These are phyloP conservation scores for Xylariaceae sp. DNA, from an alignment of 2,329 filamentous ascomycete genomes.

Conservation along the genomic window DNA sequence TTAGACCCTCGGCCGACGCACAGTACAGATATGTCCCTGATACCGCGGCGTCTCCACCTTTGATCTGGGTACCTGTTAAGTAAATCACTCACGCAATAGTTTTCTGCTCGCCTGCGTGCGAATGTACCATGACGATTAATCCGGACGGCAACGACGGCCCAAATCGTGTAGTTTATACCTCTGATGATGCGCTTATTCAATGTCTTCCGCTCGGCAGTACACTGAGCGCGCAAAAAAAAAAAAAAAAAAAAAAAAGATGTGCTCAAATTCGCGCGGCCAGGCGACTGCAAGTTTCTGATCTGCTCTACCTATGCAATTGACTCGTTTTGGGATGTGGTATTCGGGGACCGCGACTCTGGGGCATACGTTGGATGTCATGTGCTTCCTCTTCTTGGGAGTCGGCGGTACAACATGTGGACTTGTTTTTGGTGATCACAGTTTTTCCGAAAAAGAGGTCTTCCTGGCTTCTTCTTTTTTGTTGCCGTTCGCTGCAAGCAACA, in stretches of 20 bases:
- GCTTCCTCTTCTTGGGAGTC: too few relatives aligned
- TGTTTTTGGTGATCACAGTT: conserved; percentile 17
- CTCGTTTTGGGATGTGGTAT: neutral
- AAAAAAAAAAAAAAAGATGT: neutral
- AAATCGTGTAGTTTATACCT: conserved; percentile 10
- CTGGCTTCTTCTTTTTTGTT: conserved; percentile 2
- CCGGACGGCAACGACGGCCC: conserved; percentile 15
- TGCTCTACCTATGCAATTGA: conserved; percentile 8
- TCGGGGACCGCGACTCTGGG: too few relatives aligned
- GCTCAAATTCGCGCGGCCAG: neutral
- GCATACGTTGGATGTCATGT: too few relatives aligned
- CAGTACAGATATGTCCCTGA: conserved; percentile 11
- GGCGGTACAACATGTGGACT: neutral
- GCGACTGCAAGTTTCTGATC: neutral
- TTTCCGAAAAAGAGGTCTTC: conserved; percentile 17
- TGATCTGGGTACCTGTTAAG: conserved; percentile 16
- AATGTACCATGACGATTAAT: conserved; percentile 18
- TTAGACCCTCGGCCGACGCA: neutral
- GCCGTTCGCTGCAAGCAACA: conserved; percentile 13
- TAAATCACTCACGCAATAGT: conserved; percentile 22
- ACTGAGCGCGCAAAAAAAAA: neutral
- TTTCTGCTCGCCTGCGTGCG: conserved; percentile 15
- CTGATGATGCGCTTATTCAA: conserved; percentile 6
- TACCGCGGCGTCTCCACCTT: conserved; percentile 13
- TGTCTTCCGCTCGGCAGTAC: conserved; percentile 1